These are phyloP conservation scores for Grosmannia huntii DNA, from an alignment of 2,329 filamentous ascomycete genomes.

Conservation along the genomic window DNA sequence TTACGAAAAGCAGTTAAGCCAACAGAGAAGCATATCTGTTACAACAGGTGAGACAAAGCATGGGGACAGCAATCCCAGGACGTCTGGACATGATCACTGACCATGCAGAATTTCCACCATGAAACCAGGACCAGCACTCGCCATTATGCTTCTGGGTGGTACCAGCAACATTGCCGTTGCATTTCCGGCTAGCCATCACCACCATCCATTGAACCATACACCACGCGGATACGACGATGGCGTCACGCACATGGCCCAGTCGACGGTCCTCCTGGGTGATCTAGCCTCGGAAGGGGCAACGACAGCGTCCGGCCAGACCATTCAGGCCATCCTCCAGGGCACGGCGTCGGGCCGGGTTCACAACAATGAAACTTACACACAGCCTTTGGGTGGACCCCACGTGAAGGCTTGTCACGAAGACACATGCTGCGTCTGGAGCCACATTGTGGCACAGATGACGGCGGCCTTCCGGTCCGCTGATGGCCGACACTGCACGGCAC, in stretches of 20 bases:
- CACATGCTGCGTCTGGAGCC: constrained; percentile 26
- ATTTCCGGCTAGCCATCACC: neutral
- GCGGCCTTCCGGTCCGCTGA: constrained; percentile 17
- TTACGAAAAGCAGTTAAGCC: neutral
- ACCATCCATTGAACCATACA: neutral
- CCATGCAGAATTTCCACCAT: neutral
- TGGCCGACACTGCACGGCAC: constrained; percentile 11
- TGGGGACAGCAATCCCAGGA: too few relatives aligned
- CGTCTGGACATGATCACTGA: neutral
- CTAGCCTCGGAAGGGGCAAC: constrained; percentile 20
- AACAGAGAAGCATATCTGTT: neutral
- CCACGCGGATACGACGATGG: too few relatives aligned
- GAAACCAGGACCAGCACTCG: neutral
- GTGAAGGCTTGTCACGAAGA: constrained; percentile 16
- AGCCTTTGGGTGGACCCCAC: constrained; percentile 7
- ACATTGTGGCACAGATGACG: constrained; percentile 24
- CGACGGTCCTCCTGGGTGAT: constrained; percentile 22
- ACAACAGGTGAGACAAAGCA: neutral
- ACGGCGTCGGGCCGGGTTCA: constrained; percentile 10
- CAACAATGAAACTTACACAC: constrained; percentile 11
- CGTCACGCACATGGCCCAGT: neutral
- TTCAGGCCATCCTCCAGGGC: constrained; percentile 23
- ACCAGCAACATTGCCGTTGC: neutral
- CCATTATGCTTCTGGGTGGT: neutral
- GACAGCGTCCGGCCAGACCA: constrained; percentile 21